These are phyloP conservation scores for Chlamydomonas sp. DNA, from an alignment of 139 green algal species.

Conservation along the genomic window DNA sequence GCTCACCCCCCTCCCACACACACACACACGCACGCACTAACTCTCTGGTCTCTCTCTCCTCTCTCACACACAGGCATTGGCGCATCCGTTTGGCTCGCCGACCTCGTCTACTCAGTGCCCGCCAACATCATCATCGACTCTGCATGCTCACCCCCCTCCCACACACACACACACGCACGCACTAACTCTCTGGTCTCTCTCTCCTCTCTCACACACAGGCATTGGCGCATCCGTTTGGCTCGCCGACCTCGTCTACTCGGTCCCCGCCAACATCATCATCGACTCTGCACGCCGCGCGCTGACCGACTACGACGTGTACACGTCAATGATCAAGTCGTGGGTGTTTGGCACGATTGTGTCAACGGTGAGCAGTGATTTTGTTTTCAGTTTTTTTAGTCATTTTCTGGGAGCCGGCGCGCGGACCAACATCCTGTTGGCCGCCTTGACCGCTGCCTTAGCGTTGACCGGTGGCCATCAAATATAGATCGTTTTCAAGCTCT, in stretches of 20 bases:
- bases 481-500: no score
- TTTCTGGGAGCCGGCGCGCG: no score
- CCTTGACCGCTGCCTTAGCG: no score
- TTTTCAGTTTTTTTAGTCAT: no score
- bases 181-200: no score
- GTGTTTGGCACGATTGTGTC: conserved; percentile 88
- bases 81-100: conserved; percentile 78
- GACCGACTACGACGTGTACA: conserved; percentile 80
- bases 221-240: conserved; percentile 84
- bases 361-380: conserved; percentile 61
- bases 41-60: background rate
- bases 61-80: conserved; percentile 66
- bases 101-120: conserved; percentile 86
- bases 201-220: conserved; percentile 36
- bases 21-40: background rate
- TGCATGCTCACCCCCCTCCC: conserved; percentile 35
- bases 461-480: no score
- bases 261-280: conserved; percentile 90
- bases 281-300: conserved; percentile 74
- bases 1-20: no score
- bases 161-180: no score
- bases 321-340: conserved; percentile 83
- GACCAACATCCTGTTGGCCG: no score
- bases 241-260: conserved; percentile 87
- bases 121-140: conserved; percentile 95